Evolutionary conservation across 805 yeast genomes (phyloP), one percentile per base, ranked within the genome.

Genomic region (Zygosaccharomyces gambellarensis): DNA sequence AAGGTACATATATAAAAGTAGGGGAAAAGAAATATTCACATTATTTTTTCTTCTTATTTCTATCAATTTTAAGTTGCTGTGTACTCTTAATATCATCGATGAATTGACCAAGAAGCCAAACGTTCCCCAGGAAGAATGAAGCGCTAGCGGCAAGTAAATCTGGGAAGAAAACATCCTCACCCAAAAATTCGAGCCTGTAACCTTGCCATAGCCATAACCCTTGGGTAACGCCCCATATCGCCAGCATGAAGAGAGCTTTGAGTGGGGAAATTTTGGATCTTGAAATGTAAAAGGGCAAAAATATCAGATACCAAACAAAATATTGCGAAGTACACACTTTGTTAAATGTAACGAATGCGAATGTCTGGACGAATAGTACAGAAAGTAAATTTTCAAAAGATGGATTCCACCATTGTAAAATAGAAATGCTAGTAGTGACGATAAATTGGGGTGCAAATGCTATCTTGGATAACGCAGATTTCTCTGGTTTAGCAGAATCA

Each of bases 291-390:
- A 87, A 79, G 1, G 99, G 98, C 39, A 92, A 66, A 55, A 90
- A 80, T 11, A 90, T 86, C 58, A 94, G 70, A 61, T 85, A 94
- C 99, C 99, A 94, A 53, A 92, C 80, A 68, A 94, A 94, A 68
- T 94, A 94, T 70, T 94, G 99, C 1, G 97, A 88, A 0, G 99
- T 94, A 60, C 89, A 83, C 21, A 86, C 94, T 67, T 86, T 86
- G 69, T 86, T 86, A 68, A 79, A 85, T 1, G 87, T 72, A 14
- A 86, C 90, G 67, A 86, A 87, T n/a, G 82, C 74, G 59, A 85
- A 78, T 0, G 95, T 86, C 64, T 87, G 94, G 10, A 90, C 71
- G 53, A 92, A 90, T 53, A 85, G 61, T 2, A 85, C 74, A 42
- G 77, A 72, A 19, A 76, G 63, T 5, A 83, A 56, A 43, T 75